Conservation (phyloP, 2,329 filamentous ascomycete species). For the Penicillium sclerotigenum region DNA sequence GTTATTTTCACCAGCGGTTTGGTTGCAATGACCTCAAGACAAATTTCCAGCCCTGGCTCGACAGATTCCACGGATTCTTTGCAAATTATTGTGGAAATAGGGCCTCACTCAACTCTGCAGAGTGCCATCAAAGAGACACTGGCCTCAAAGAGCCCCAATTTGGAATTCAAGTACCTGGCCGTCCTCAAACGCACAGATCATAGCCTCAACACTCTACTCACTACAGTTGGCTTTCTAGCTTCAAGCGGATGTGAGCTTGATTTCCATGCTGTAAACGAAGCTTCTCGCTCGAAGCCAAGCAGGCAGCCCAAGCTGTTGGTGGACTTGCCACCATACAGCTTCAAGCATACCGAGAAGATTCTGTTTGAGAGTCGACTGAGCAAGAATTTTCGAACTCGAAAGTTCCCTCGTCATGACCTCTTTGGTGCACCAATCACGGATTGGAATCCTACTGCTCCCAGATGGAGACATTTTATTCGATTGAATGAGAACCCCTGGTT, state of each 20-base stretch:
- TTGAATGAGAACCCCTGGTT: conserved; percentile 33
- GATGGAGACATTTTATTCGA: conserved; percentile 32
- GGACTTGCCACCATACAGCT: conserved; percentile 29
- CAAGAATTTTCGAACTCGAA: conserved; percentile 26
- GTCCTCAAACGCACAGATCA: conserved; percentile 26
- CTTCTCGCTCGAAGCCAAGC: neutral
- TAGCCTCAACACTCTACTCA: conserved; percentile 18
- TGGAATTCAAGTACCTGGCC: conserved; percentile 22
- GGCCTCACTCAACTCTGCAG: conserved; percentile 31
- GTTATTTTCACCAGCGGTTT: conserved; percentile 28
- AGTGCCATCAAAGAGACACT: conserved; percentile 30
- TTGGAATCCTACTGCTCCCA: conserved; percentile 26
- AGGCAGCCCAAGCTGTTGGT: conserved; percentile 17
- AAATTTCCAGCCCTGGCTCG: neutral
- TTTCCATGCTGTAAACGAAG: conserved; percentile 25
- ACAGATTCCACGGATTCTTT: neutral
- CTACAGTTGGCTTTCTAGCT: conserved; percentile 20
- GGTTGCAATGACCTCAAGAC: conserved; percentile 8
- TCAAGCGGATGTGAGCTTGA: conserved; percentile 22
- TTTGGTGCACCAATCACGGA: conserved; percentile 31
- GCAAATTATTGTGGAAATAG: conserved; percentile 31
- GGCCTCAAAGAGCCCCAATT: neutral
- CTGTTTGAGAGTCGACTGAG: conserved; percentile 30
- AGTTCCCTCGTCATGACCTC: conserved; percentile 30
- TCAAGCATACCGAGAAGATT: conserved; percentile 26